phyloP scores from a whole-genome alignment of 495 filamentous ascomycete species.

The Lophiostoma macrostomum region DNA sequence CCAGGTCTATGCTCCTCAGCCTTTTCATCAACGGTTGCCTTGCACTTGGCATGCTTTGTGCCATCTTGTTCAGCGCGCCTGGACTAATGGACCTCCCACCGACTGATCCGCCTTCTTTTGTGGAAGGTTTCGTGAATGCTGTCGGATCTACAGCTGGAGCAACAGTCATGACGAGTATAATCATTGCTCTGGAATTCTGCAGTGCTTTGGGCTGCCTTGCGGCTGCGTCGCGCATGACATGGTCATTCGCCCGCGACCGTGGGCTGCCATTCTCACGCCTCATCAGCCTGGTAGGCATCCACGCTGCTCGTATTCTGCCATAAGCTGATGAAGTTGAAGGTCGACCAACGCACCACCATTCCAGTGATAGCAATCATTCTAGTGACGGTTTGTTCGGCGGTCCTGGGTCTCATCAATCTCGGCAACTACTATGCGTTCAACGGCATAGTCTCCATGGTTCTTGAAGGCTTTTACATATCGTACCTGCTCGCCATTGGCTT shows the following conservation, averaged over 20 bases:
- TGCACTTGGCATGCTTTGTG: conserved; percentile 27
- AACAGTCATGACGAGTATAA: conserved; percentile 50
- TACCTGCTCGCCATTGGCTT: conserved; percentile 39
- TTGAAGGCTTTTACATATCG: conserved; percentile 23
- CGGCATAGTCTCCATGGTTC: conserved; percentile 15
- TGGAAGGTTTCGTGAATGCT: conserved; percentile 53
- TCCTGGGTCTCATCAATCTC: conserved; percentile 14
- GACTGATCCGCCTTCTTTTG: conserved; percentile 48
- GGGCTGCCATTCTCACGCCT: conserved; percentile 55
- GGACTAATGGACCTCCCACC: conserved; percentile 36
- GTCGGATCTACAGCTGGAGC: conserved; percentile 47
- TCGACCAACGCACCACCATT: conserved; percentile 17
- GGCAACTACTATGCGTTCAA: conserved; percentile 12
- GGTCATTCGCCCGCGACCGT: conserved; percentile 56
- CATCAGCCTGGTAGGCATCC: conserved; percentile 46
- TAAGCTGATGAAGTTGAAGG: background rate
- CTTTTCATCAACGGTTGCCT: conserved; percentile 33
- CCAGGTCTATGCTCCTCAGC: conserved; percentile 36
- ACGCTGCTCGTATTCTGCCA: background rate
- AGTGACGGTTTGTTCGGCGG: conserved; percentile 9
- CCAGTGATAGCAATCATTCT: conserved; percentile 14
- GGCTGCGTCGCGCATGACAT: conserved; percentile 57
- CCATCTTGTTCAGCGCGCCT: conserved; percentile 38
- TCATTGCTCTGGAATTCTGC: conserved; percentile 49
- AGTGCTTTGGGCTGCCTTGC: conserved; percentile 50